A percentile compares a stretch with the other conserved stretches of the same genome.
Evolutionary conservation across 495 filamentous ascomycete genomes (phyloP).

Genomic region (Podospora sp.): DNA sequence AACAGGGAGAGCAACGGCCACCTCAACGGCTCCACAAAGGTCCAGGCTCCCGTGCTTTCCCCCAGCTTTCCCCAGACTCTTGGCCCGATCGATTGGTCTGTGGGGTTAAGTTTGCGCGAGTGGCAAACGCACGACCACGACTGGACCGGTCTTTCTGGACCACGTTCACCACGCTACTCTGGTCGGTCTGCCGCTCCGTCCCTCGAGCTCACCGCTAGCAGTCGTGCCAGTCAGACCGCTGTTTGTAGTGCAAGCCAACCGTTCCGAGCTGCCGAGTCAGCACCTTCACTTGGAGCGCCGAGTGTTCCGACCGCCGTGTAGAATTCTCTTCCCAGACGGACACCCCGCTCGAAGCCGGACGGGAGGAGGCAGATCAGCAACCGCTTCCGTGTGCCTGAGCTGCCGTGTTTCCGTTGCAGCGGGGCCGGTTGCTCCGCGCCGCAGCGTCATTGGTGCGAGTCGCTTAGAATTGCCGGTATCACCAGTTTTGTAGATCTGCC

Average conservation of each 20-base stretch:
- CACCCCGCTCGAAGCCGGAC: too few relatives aligned
- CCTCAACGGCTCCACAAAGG: constrained; percentile 1
- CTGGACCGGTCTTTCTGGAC: not conserved
- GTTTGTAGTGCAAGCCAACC: too few relatives aligned
- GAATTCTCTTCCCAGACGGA: too few relatives aligned
- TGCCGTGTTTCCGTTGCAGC: not conserved
- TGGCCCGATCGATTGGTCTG: constrained; percentile 11
- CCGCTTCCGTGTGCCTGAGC: not conserved
- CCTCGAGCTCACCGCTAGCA: too few relatives aligned
- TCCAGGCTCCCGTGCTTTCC: not conserved
- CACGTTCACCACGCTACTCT: not conserved
- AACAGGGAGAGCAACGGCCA: constrained; percentile 3
- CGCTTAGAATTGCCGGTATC: not conserved
- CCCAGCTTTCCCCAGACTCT: constrained; percentile 9
- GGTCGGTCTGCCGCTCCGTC: too few relatives aligned
- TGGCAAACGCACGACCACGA: not conserved
- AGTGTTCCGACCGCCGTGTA: too few relatives aligned
- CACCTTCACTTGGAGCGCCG: too few relatives aligned
- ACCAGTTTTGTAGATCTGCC: not conserved
- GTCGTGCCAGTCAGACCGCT: too few relatives aligned
- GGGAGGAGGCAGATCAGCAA: not conserved
- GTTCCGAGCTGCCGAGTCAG: too few relatives aligned
- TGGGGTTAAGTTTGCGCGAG: constrained; percentile 6
- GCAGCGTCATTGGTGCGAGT: not conserved
- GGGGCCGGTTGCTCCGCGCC: not conserved